phyloP scores from a whole-genome alignment of 176 grass and related monocot species.

The Miscanthus lutarioriparius region DNA sequence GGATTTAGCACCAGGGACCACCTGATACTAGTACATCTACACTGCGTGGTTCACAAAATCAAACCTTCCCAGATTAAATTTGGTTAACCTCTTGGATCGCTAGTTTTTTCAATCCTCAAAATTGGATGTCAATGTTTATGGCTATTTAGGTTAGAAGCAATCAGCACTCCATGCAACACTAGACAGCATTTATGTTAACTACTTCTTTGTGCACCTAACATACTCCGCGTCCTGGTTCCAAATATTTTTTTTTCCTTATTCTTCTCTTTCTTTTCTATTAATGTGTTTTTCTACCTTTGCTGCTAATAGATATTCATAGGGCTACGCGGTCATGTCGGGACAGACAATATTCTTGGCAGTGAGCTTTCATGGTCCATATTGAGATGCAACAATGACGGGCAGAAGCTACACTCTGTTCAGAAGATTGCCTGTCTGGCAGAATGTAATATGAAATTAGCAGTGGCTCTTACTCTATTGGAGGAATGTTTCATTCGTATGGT shows the following conservation, averaged over 20 bases:
- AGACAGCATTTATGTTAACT: not conserved
- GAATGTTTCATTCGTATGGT: slow-evolving; percentile 92
- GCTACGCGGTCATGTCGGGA: slow-evolving; percentile 60
- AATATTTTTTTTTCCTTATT: not conserved
- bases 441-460: slow-evolving; percentile 85
- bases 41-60: not conserved
- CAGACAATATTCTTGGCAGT: slow-evolving; percentile 61
- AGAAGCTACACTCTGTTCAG: slow-evolving; percentile 56
- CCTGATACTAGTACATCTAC: no score
- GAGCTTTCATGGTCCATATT: slow-evolving; percentile 80
- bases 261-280: slow-evolving; percentile 36
- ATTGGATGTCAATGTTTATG: not conserved
- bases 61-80: slow-evolving; percentile 2
- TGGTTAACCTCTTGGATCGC: not conserved
- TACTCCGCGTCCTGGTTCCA: not conserved
- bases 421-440: slow-evolving; percentile 66
- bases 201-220: not conserved
- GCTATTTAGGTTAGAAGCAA: not conserved
- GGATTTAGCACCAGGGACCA: no score
- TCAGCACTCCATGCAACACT: not conserved
- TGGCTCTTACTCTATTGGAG: slow-evolving; percentile 86
- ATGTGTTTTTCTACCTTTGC: slow-evolving; percentile 21
- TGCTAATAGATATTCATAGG: slow-evolving; percentile 67
- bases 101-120: slow-evolving; percentile 6
- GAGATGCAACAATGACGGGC: slow-evolving; percentile 75